phyloP scores from a whole-genome alignment of 768 basidiomycete species.

The Trametes cingulata region DNA sequence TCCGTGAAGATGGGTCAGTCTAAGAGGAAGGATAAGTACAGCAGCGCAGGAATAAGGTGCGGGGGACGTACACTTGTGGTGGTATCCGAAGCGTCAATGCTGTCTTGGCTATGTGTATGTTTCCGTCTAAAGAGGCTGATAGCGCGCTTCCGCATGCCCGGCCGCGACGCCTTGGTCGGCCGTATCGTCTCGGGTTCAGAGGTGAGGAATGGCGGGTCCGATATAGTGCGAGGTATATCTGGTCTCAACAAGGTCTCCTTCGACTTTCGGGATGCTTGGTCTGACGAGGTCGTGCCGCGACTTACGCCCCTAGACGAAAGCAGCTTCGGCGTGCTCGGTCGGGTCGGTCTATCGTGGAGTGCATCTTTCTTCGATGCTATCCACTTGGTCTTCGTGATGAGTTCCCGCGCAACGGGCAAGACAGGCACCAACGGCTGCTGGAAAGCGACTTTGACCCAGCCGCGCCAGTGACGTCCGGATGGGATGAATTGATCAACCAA shows the following conservation, averaged over 20 bases:
- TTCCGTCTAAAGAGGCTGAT: constrained; percentile 31
- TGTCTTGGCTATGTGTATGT: constrained; percentile 21
- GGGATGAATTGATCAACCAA: constrained; percentile 79
- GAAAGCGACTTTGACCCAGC: constrained; percentile 83
- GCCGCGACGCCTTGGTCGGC: constrained; percentile 4
- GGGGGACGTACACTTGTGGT: constrained; percentile 4
- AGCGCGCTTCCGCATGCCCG: constrained; percentile 19
- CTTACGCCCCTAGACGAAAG: constrained; percentile 4
- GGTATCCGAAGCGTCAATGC: constrained; percentile 25
- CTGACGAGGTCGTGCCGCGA: background rate
- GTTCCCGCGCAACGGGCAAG: constrained; percentile 74
- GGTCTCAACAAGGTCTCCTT: constrained; percentile 1
- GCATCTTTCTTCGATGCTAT: constrained; percentile 43
- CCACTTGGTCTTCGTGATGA: constrained; percentile 77
- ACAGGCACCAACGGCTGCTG: constrained; percentile 79
- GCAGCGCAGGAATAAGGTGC: background rate
- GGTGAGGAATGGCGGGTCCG: constrained; percentile 19
- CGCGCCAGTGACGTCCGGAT: constrained; percentile 74
- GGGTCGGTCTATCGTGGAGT: constrained; percentile 15
- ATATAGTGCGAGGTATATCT: background rate
- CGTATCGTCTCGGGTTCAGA: constrained; percentile 21
- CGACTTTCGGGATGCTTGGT: constrained; percentile 4
- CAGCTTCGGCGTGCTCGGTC: constrained; percentile 19
- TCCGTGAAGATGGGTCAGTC: constrained; percentile 11
- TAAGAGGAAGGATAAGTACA: background rate